Conservation (phyloP, 2,329 filamentous ascomycete genomes). For the Penicillium hesseltinei region DNA sequence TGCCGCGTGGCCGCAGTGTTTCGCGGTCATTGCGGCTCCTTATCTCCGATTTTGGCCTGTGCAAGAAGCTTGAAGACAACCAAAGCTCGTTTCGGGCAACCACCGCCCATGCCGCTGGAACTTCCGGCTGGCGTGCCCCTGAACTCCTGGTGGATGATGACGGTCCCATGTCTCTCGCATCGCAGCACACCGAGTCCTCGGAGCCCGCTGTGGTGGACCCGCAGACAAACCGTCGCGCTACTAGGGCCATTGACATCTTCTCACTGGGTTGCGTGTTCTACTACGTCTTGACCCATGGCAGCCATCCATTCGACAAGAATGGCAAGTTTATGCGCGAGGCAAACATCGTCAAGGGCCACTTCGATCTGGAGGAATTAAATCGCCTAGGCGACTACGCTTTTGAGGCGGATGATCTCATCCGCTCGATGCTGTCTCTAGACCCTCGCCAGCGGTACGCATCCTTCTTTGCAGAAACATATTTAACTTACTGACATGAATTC, state of each 20-base stretch:
- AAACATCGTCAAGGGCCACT: conserved; percentile 90
- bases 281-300: conserved; percentile 91
- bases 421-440: conserved; percentile 70
- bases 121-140: conserved; percentile 92
- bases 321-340: conserved; percentile 94
- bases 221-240: conserved; percentile 71
- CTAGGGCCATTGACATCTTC: conserved; percentile 95
- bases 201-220: conserved; percentile 55
- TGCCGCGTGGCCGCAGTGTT: conserved; percentile 51
- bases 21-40: conserved; percentile 75
- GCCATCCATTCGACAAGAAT: conserved; percentile 90
- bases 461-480: not conserved
- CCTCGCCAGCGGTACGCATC: conserved; percentile 53
- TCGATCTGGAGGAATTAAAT: conserved; percentile 68
- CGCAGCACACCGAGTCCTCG: conserved; percentile 44
- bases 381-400: conserved; percentile 77
- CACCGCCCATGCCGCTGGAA: conserved; percentile 88
- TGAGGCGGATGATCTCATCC: conserved; percentile 84
- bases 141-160: conserved; percentile 82
- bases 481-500: not conserved
- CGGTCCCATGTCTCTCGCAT: conserved; percentile 40
- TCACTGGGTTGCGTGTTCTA: conserved; percentile 97
- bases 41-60: conserved; percentile 96
- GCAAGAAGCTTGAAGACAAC: conserved; percentile 92
- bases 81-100: conserved; percentile 94